Base-by-base conservation (phyloP, 495 filamentous ascomycete species). In the Neohortaea acidophila region DNA sequence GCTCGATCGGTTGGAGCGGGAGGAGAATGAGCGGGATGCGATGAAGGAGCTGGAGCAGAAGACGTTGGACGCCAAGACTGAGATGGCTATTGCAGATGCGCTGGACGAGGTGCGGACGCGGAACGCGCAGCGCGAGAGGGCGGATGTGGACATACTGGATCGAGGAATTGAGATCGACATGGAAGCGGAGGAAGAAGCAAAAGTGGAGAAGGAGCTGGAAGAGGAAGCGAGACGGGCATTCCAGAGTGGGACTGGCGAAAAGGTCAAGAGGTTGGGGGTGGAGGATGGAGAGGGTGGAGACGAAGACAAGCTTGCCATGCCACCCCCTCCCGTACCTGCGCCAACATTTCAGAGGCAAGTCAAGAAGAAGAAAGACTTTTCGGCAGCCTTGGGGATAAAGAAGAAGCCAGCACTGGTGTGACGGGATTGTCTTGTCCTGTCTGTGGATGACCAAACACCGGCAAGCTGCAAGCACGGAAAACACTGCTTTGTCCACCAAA, bases 51-150 rank as follows among this genome's bases (percentile, higher is more conserved):
- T 87, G 45, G 81, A 86, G 57, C 69, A 72, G 37, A 86, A 86
- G 59, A 92, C 84, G 40, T 60, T 76, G 20, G 91, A 99, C 57
- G 83, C 84, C n/a, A 92, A 89, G 66, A 65, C 79, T 39, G 91
- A 96, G 63, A 96, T 99, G 91, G 80, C 77, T 33, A 80, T 96
- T 48, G 91, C 91, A 24, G 91, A 99, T 64, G 84, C 84, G 21
- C 60, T 99, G 46, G 91, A 99, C 59, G 85, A 96, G 62, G 94
- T 96, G 32, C 66, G 89, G 41, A 84, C 75, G 26, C 60, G 87
- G 48, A 99, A 96, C 64, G 91, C 89, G 13, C 67, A 84, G 48
- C 70, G 85, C 19, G 81, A 86, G 59, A 66, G 78, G 48, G 77
- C 73, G 38, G 74, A 79, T 38, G 65, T 72, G 42, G 75, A 74